Percentiles rank a stretch among this genome's conserved stretches.
phyloP scores from a whole-genome alignment of 2,329 filamentous ascomycete species.

The Alternaria brassicae region DNA sequence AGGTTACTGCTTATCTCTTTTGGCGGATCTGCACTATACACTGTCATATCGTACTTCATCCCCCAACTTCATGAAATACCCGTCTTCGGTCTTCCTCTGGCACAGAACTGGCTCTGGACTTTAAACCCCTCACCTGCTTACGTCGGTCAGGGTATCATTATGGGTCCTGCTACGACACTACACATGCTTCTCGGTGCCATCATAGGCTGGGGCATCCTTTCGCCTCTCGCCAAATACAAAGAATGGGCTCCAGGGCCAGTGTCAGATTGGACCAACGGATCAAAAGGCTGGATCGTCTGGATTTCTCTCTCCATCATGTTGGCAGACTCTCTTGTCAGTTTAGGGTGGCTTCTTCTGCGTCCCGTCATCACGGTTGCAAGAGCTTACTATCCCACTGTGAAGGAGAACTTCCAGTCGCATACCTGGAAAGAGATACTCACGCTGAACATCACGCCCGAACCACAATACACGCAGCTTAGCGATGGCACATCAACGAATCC shows the following conservation, averaged over 20 bases:
- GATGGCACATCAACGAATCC: conserved; percentile 30
- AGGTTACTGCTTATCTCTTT: conserved; percentile 67
- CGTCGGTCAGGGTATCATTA: conserved; percentile 96
- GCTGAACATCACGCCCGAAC: conserved; percentile 44
- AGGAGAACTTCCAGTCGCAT: conserved; percentile 39
- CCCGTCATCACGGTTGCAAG: conserved; percentile 63
- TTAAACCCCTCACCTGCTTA: conserved; percentile 97
- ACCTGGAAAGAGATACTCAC: conserved; percentile 48
- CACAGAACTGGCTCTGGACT: conserved; percentile 88
- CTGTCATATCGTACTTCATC: conserved; percentile 87
- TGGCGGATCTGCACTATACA: conserved; percentile 66
- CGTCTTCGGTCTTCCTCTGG: conserved; percentile 77
- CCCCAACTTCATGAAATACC: conserved; percentile 86
- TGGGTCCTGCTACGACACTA: conserved; percentile 92
- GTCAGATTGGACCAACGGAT: conserved; percentile 87
- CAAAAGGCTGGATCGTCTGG: conserved; percentile 99
- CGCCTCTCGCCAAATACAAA: conserved; percentile 81
- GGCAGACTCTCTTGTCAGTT: conserved; percentile 86
- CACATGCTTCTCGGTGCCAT: conserved; percentile 94
- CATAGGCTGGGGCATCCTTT: conserved; percentile 88
- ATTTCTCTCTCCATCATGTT: conserved; percentile 96
- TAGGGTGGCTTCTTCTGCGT: conserved; percentile 76
- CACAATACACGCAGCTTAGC: conserved; percentile 51
- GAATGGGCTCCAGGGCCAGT: conserved; percentile 92
- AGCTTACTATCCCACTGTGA: conserved; percentile 46